These are phyloP conservation scores for Phytophthora agathidicida DNA, from an alignment of 352 stramenopile genomes.

Conservation along the genomic window DNA sequence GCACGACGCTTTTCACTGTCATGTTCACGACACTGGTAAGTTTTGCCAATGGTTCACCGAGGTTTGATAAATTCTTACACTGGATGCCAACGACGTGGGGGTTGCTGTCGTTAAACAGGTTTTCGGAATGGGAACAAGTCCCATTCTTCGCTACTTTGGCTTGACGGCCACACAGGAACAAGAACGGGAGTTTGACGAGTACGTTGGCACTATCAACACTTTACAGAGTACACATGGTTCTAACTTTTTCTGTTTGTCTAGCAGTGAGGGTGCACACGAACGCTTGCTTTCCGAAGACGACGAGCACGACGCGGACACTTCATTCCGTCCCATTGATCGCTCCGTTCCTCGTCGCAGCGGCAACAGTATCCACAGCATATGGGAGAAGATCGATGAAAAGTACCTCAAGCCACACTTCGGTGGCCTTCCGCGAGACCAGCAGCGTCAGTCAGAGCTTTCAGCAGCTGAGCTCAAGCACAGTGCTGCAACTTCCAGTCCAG, in stretches of 20 bases:
- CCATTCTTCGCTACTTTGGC: slow-evolving; percentile 60
- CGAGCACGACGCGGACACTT: slow-evolving; percentile 54
- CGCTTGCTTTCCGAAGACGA: slow-evolving; percentile 62
- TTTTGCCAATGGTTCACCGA: neutral
- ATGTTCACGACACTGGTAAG: slow-evolving; percentile 83
- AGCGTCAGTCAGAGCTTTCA: slow-evolving; percentile 23
- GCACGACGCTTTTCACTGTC: slow-evolving; percentile 80
- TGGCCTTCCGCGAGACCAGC: slow-evolving; percentile 39
- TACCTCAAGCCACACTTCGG: slow-evolving; percentile 81
- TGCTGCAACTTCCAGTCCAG: slow-evolving; percentile 18
- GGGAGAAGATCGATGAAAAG: slow-evolving; percentile 70
- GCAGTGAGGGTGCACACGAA: slow-evolving; percentile 53
- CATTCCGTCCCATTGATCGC: slow-evolving; percentile 47
- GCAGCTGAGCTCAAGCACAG: slow-evolving; percentile 26
- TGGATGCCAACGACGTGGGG: no score
- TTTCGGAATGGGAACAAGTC: slow-evolving; percentile 79
- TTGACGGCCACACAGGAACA: slow-evolving; percentile 50
- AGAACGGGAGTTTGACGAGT: slow-evolving; percentile 57
- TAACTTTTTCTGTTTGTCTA: slow-evolving; percentile 3
- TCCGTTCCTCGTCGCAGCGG: slow-evolving; percentile 33
- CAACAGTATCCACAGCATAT: slow-evolving; percentile 64
- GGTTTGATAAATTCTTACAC: neutral
- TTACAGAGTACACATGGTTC: neutral
- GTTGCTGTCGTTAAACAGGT: slow-evolving; percentile 38
- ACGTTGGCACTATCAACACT: slow-evolving; percentile 15